Percentiles rank a stretch among this genome's conserved stretches.
These are phyloP conservation scores for Pythium phragmiticola DNA, from an alignment of 352 stramenopile genomes.

Conservation along the genomic window DNA sequence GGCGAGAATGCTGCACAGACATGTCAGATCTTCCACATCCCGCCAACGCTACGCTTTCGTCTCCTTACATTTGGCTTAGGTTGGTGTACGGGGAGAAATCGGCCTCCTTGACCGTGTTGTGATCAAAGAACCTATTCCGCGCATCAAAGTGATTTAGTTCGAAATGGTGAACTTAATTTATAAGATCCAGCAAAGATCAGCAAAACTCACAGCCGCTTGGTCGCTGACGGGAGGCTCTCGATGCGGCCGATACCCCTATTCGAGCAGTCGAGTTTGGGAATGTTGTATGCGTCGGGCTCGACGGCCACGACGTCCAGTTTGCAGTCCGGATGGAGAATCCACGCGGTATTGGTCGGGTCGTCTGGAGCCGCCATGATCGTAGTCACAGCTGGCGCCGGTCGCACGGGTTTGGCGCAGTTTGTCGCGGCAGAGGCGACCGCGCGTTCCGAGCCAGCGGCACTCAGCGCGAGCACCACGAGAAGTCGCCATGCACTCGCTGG, in stretches of 20 bases:
- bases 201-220: constrained; percentile 13
- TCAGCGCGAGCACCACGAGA: neutral
- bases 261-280: constrained; percentile 5
- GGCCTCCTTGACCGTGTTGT: constrained; percentile 1
- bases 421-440: neutral
- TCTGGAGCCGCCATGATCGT: constrained; percentile 28
- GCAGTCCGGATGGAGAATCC: constrained; percentile 29
- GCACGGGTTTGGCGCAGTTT: neutral
- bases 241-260: constrained; percentile 10
- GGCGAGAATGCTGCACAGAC: constrained; percentile 14
- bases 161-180: too few species aligned
- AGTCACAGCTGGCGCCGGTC: constrained; percentile 3
- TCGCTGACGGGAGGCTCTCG: constrained; percentile 13
- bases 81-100: constrained; percentile 22
- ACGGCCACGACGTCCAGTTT: neutral
- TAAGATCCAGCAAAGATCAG: neutral
- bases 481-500: neutral
- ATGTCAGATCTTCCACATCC: neutral
- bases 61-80: constrained; percentile 22
- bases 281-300: neutral
- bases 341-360: constrained; percentile 21
- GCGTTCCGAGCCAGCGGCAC: neutral
- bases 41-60: neutral
- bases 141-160: neutral
- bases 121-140: constrained; percentile 14